Conservation (phyloP, 257 asterid genomes). For the Avicennia marina region DNA sequence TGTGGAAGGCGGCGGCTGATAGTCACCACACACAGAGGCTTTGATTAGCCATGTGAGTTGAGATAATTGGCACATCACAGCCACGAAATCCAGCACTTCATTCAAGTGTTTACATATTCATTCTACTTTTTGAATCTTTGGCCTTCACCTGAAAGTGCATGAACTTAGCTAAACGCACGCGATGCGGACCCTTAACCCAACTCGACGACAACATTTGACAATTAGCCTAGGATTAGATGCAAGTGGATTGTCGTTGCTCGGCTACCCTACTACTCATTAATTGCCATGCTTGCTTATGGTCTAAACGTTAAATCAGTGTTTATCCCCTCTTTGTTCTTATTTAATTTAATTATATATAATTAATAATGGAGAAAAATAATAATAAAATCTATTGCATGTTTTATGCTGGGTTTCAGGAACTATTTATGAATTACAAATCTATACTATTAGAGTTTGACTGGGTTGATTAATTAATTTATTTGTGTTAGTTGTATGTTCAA, state of each 20-base stretch:
- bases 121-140: slow-evolving; percentile 10
- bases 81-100: slow-evolving; percentile 20
- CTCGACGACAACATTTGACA: too few relatives aligned
- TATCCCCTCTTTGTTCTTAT: too few relatives aligned
- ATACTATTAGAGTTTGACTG: too few relatives aligned
- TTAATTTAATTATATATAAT: too few relatives aligned
- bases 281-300: neutral
- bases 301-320: too few relatives aligned
- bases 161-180: slow-evolving; percentile 16
- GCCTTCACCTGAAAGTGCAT: slow-evolving; percentile 30
- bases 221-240: neutral
- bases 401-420: too few relatives aligned
- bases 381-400: too few relatives aligned
- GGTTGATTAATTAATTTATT: too few relatives aligned
- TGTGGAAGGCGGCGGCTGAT: slow-evolving; percentile 12
- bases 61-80: neutral
- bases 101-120: slow-evolving; percentile 11
- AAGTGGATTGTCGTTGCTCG: slow-evolving; percentile 11
- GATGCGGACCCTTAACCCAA: slow-evolving; percentile 22
- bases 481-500: too few relatives aligned
- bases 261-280: neutral
- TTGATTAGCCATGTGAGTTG: slow-evolving; percentile 3
- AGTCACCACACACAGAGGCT: slow-evolving; percentile 18
- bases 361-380: too few relatives aligned
- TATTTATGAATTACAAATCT: too few relatives aligned